A percentile compares a stretch with the other conserved stretches of the same genome.
Evolutionary conservation across 2,329 filamentous ascomycete species (phyloP).

Genomic region (Diaporthe sp.): DNA sequence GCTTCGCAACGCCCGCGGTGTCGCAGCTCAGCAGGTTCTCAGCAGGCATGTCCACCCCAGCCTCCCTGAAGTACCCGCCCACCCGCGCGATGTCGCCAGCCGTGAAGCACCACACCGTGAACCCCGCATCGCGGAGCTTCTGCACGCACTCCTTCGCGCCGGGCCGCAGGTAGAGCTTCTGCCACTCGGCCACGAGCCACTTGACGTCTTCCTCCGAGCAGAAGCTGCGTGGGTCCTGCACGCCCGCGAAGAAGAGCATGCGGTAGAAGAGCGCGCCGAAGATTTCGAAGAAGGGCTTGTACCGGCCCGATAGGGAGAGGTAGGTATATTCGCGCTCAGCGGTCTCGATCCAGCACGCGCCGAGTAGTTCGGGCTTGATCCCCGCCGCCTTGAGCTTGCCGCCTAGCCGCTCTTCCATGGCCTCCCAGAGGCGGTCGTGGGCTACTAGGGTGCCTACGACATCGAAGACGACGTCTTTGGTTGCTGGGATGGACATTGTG

Average conservation of each 20-base stretch:
- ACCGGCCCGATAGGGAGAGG: slow-evolving; percentile 55
- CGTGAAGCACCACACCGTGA: slow-evolving; percentile 65
- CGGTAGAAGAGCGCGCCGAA: slow-evolving; percentile 59
- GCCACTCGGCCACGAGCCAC: slow-evolving; percentile 52
- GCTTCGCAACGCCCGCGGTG: slow-evolving; percentile 59
- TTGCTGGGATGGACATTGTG: slow-evolving; percentile 35
- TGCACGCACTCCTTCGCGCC: slow-evolving; percentile 54
- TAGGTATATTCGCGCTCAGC: slow-evolving; percentile 62
- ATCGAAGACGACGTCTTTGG: slow-evolving; percentile 58
- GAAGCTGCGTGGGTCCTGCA: slow-evolving; percentile 53
- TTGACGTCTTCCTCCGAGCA: slow-evolving; percentile 55
- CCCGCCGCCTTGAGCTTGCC: slow-evolving; percentile 49
- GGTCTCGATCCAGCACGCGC: slow-evolving; percentile 57
- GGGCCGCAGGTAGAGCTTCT: slow-evolving; percentile 47
- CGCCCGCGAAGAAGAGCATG: slow-evolving; percentile 54
- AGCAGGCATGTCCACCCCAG: slow-evolving; percentile 59
- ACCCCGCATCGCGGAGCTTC: slow-evolving; percentile 57
- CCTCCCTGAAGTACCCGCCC: slow-evolving; percentile 60
- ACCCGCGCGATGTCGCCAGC: slow-evolving; percentile 61
- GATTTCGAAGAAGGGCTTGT: slow-evolving; percentile 54
- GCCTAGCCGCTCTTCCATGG: slow-evolving; percentile 55
- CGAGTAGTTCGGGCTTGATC: slow-evolving; percentile 55
- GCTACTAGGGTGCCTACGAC: slow-evolving; percentile 62
- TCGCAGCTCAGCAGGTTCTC: slow-evolving; percentile 65
- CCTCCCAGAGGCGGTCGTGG: slow-evolving; percentile 55